phyloP scores from a whole-genome alignment of 208 protist genomes.

The Angomonas deanei region DNA sequence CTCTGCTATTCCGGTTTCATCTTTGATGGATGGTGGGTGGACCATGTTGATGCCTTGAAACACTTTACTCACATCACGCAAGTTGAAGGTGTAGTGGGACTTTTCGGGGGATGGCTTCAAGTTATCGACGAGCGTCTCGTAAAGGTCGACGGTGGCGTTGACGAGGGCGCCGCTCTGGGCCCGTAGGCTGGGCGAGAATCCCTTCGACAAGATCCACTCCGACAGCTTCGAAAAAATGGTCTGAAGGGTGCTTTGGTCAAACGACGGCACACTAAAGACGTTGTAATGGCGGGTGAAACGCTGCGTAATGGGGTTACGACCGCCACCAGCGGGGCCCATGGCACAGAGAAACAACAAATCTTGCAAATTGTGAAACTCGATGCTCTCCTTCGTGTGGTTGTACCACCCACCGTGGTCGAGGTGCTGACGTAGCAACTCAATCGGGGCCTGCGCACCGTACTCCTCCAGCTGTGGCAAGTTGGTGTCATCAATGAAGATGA shows the following conservation, averaged over 20 bases:
- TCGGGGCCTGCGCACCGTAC: conserved; percentile 95
- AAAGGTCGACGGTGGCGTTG: conserved; percentile 89
- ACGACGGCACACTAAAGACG: conserved; percentile 85
- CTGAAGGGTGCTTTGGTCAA: conserved; percentile 85
- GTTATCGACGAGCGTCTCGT: conserved; percentile 86
- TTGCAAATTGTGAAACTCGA: conserved; percentile 84
- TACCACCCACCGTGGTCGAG: conserved; percentile 96
- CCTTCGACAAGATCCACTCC: conserved; percentile 87
- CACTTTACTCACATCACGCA: conserved; percentile 95
- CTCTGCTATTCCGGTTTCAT: conserved; percentile 55
- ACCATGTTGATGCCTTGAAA: conserved; percentile 92
- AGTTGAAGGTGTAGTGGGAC: conserved; percentile 98
- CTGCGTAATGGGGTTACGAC: conserved; percentile 91
- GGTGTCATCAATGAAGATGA: conserved; percentile 96
- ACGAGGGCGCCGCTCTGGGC: conserved; percentile 61
- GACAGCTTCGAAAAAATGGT: conserved; percentile 91
- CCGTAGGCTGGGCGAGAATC: conserved; percentile 53
- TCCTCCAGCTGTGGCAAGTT: conserved; percentile 95
- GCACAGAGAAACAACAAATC: conserved; percentile 91
- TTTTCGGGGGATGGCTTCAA: conserved; percentile 96
- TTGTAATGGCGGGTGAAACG: conserved; percentile 96
- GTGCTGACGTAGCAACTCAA: conserved; percentile 95
- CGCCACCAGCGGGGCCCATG: conserved; percentile 94
- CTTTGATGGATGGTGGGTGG: conserved; percentile 60
- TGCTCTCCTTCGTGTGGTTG: conserved; percentile 90